Evolutionary conservation across 805 yeast species (phyloP), one percentile per base, ranked within the genome.

Genomic region (Yarrowia sp.): DNA sequence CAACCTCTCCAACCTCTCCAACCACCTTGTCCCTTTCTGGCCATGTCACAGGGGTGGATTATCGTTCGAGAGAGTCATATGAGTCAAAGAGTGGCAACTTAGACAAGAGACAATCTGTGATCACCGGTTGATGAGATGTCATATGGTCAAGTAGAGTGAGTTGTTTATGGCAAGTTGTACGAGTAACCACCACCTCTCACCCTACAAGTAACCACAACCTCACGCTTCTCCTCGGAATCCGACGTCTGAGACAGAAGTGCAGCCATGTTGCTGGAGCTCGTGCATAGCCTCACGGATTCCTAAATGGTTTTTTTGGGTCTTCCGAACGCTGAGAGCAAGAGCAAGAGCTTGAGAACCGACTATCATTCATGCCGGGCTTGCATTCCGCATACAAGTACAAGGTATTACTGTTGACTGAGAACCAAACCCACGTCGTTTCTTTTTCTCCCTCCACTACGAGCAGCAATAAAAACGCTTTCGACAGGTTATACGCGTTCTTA

Each of bases 321-420:
- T 49, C 53, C 53, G 53, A 19, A 5, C 16, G 12, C 12, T 38
- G 40, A 38, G 40, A 11, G 11, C 8, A 32, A 10, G 58, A 53
- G 38, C 12, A 16, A 16, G 43, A 36, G 38, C 14, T 16, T 19
- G 32, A 26, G 32, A 26, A 26, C 32, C 32, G 32, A 26, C 7
- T 26, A 26, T 26, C 32, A 26, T 26, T 48, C 58, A 53, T 53
- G 58, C 43, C 58, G 58, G 12, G 43, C 22, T 43, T 53, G 58
- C 58, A 53, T 53, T 53, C 58, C 58, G 58, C 58, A 53, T 38
- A 8, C 3, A 19, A 19, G 19, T 19, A 19, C 19, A 19, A 19
- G 19, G 19, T 19, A 19, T 19, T 19, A 19, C 19, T 19, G 19
- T 19, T 19, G 19, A 19, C 19, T 19, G 19, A 19, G 19, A 19